Percentiles rank a stretch among this genome's conserved stretches.
Evolutionary conservation across 2,329 filamentous ascomycete species (phyloP).

Genomic region (Juglanconis juglandina): DNA sequence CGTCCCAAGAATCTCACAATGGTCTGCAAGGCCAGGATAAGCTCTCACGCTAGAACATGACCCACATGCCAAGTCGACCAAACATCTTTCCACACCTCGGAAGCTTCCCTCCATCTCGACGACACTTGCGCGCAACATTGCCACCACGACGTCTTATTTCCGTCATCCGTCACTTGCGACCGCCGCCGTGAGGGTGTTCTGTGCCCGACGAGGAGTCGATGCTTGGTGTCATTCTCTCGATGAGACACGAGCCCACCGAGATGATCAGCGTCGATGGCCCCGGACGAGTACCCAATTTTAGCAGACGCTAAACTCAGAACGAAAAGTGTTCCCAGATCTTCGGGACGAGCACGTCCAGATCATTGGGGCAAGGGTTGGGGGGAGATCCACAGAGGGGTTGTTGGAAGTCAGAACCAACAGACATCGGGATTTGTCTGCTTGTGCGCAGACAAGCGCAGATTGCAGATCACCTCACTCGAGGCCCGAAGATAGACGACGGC

Average conservation of each 20-base stretch:
- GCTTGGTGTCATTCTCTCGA: background rate
- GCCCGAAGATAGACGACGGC: background rate
- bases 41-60: constrained; percentile 10
- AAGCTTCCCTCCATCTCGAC: background rate
- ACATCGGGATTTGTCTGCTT: background rate
- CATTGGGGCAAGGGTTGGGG: constrained; percentile 7
- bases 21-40: constrained; percentile 6
- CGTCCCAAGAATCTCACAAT: constrained; percentile 11
- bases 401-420: background rate
- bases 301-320: constrained; percentile 17
- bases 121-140: background rate
- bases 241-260: background rate
- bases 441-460: background rate
- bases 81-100: background rate
- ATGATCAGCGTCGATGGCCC: background rate
- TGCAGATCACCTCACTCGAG: background rate
- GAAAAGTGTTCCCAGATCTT: constrained; percentile 15
- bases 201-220: background rate
- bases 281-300: constrained; percentile 9
- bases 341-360: constrained; percentile 6
- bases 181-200: background rate
- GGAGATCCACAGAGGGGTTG: constrained; percentile 13
- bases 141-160: background rate
- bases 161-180: background rate
- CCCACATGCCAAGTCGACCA: constrained; percentile 4